Evolutionary conservation across 257 asterid species (phyloP).

Genomic region (Thymus quinquecostatus): DNA sequence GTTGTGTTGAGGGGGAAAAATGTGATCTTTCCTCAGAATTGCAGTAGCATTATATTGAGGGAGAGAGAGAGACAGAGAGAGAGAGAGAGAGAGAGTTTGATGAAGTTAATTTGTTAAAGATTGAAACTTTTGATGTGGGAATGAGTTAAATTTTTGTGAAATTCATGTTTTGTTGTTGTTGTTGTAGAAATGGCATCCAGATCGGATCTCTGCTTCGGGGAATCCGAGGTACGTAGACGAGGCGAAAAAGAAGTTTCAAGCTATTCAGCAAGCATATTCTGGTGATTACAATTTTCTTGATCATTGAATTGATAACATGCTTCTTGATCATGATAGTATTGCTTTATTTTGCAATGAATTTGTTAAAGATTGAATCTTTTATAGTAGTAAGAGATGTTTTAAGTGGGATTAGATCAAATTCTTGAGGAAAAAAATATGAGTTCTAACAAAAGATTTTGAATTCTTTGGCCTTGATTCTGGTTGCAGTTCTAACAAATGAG

Average conservation of each 20-base stretch:
- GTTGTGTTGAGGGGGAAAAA: neutral
- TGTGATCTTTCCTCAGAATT: conserved; percentile 3
- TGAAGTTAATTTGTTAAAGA: neutral
- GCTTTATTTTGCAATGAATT: neutral
- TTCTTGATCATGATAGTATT: neutral
- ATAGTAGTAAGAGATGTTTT: neutral
- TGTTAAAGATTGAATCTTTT: neutral
- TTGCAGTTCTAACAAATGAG: conserved; percentile 6
- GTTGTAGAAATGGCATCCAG: conserved; percentile 90
- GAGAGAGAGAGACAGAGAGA: too few relatives aligned
- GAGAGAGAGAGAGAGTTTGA: neutral
- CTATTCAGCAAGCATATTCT: conserved; percentile 87
- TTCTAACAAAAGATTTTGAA: conserved; percentile 9
- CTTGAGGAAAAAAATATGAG: neutral
- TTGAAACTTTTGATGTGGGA: conserved; percentile 4
- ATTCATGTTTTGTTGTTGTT: neutral
- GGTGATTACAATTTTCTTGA: conserved; percentile 42
- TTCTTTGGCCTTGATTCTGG: conserved; percentile 32
- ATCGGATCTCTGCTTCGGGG: conserved; percentile 71
- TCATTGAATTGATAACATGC: neutral
- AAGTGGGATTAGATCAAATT: neutral
- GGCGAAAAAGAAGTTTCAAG: conserved; percentile 83
- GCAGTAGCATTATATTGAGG: neutral
- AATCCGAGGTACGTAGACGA: conserved; percentile 58
- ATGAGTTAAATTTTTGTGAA: conserved; percentile 25